A percentile compares a stretch with the other conserved stretches of the same genome.
Conservation (phyloP, 805 yeast species). For the Hanseniaspora pseudoguilliermondii region DNA sequence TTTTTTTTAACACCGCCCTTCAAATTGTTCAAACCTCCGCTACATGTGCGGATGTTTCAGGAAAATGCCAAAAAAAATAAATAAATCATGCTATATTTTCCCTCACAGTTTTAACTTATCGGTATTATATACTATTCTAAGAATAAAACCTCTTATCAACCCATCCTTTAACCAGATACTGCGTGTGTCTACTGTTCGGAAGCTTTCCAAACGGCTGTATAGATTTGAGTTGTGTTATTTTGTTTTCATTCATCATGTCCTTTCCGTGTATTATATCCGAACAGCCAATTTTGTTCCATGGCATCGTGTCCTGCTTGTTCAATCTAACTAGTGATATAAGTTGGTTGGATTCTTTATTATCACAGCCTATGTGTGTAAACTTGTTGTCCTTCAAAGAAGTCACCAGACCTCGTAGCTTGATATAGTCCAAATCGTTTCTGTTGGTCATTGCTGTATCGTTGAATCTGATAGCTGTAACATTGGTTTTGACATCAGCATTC, state of each 20-base stretch:
- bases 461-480: constrained; percentile 15
- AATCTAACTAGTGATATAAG: constrained; percentile 2
- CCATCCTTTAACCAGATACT: constrained; percentile 29
- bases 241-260: neutral
- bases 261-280: neutral
- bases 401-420: neutral
- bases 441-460: neutral
- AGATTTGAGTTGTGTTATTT: constrained; percentile 13
- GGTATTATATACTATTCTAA: neutral
- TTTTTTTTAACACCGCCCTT: too few relatives aligned
- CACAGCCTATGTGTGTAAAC: constrained; percentile 1
- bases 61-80: neutral
- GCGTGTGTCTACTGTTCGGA: constrained; percentile 18
- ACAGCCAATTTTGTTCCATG: neutral
- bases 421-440: neutral
- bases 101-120: neutral
- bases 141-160: constrained; percentile 22
- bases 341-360: neutral
- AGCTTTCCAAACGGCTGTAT: constrained; percentile 25
- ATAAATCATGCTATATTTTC: neutral
- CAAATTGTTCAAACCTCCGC: too few relatives aligned
- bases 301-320: neutral
- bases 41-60: too few relatives aligned
- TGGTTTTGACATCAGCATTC: constrained; percentile 18
- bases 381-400: neutral